Evolutionary conservation across 371 early-diverging fungal genomes (phyloP), one percentile per base, ranked within the genome.

Genomic region (Mucor sp.): DNA sequence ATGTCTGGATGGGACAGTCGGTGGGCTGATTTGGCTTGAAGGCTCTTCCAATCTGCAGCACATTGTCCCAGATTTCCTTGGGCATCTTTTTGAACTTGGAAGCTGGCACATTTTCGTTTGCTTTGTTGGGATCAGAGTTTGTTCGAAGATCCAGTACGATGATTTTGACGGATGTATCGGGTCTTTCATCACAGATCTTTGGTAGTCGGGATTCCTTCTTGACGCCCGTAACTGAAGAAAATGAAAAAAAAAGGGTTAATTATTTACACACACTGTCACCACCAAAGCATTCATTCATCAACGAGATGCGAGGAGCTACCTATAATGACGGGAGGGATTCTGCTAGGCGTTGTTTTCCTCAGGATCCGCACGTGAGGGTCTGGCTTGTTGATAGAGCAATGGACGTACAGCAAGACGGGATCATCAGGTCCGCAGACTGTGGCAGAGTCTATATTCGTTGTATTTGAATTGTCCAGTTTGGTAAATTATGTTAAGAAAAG

Each of bases 301-400:
- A 35, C 6, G 37, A 12, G n/a, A 35, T 35, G 12, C 37, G 37
- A 11, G 12, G 9, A 1, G 9, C 66, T 77, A 79, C 82, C 76
- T 41, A 79, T 68, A 43, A 81, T 74, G 25, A 79, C 77, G 17
- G 82, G 79, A 2, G 82, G 73, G 37, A 72, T 67, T 1, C 82
- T 71, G 5, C 50, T 59, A 6, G 73, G 58, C 1, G 82, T 81
- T 4, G 79, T 77, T 55, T 72, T 69, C 58, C 77, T 41, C 61
- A 72, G 63, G 60, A 81, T 79, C 21, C 67, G 66, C 15, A 81
- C 67, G 58, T 69, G 66, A 21, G 77, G 77, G 32, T 71, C 70
- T 14, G 82, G 82, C 43, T 74, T 74, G 4, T 59, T 57, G 4
- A 57, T 19, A n/a, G 78, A 71, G 33, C 78, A 80, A 41, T 76